These are phyloP conservation scores for Neocucurbitaria cava DNA, from an alignment of 2,329 filamentous ascomycete genomes.

Conservation along the genomic window DNA sequence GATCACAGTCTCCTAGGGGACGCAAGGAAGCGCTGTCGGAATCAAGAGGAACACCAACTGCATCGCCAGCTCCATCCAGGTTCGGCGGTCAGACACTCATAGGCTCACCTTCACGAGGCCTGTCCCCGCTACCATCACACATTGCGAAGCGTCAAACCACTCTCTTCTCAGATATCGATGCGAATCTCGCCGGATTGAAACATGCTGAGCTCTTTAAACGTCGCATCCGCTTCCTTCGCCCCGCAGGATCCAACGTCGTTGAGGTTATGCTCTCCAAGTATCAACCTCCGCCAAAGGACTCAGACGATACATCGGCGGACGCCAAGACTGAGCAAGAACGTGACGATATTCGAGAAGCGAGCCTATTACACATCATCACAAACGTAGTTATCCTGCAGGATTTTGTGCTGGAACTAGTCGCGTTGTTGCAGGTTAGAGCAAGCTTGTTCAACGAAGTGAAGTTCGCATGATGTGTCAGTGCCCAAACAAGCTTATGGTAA, in stretches of 20 bases:
- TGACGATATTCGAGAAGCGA: slow-evolving; percentile 50
- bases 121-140: slow-evolving; percentile 39
- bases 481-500: slow-evolving; percentile 3
- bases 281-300: slow-evolving; percentile 42
- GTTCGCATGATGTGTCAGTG: slow-evolving; percentile 37
- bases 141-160: slow-evolving; percentile 39
- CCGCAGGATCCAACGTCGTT: slow-evolving; percentile 29
- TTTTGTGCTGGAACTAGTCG: slow-evolving; percentile 58
- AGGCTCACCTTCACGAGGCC: slow-evolving; percentile 36
- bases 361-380: slow-evolving; percentile 57
- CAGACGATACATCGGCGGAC: slow-evolving; percentile 10
- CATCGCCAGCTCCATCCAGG: slow-evolving; percentile 35
- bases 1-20: slow-evolving; percentile 45
- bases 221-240: slow-evolving; percentile 43
- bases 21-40: slow-evolving; percentile 42
- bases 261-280: slow-evolving; percentile 47
- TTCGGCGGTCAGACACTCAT: slow-evolving; percentile 37
- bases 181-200: slow-evolving; percentile 38
- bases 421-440: slow-evolving; percentile 57
- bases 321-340: slow-evolving; percentile 21
- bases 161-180: slow-evolving; percentile 44
- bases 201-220: slow-evolving; percentile 44
- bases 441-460: slow-evolving; percentile 57
- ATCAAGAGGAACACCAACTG: slow-evolving; percentile 22
- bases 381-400: slow-evolving; percentile 60